A percentile compares a stretch with the other conserved stretches of the same genome.
Conservation (phyloP, 1,284 basidiomycete genomes). For the Ganoderma resinaceum region DNA sequence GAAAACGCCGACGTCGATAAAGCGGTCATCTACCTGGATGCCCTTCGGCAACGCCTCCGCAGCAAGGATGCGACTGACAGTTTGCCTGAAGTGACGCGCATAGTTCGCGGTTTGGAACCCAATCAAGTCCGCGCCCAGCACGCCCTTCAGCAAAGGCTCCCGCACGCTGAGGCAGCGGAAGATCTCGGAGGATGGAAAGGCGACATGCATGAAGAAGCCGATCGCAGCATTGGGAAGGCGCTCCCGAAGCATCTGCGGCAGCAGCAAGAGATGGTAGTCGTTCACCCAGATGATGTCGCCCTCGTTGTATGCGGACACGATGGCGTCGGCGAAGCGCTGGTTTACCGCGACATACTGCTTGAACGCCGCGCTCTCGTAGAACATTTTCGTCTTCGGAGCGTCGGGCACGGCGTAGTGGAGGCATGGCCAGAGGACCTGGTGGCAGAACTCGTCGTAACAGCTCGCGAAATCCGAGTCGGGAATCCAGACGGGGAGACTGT, state of each 20-base stretch:
- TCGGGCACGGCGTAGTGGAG: slow-evolving; percentile 89
- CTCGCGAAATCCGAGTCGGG: slow-evolving; percentile 77
- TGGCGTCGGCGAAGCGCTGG: slow-evolving; percentile 82
- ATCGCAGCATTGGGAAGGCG: slow-evolving; percentile 72
- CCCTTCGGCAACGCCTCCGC: slow-evolving; percentile 87
- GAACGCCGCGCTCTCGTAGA: slow-evolving; percentile 81
- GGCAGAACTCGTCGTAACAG: slow-evolving; percentile 89
- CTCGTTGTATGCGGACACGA: slow-evolving; percentile 75
- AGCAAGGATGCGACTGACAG: slow-evolving; percentile 81
- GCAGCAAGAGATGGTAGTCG: slow-evolving; percentile 88
- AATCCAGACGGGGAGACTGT: slow-evolving; percentile 82
- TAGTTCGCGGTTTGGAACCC: slow-evolving; percentile 90
- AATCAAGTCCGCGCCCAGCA: slow-evolving; percentile 77
- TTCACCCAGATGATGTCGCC: slow-evolving; percentile 90
- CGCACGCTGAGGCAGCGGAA: slow-evolving; percentile 84
- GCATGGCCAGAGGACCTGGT: slow-evolving; percentile 90
- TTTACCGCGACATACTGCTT: slow-evolving; percentile 86
- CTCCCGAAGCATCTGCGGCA: slow-evolving; percentile 77
- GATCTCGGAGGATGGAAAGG: slow-evolving; percentile 89
- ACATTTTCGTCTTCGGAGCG: slow-evolving; percentile 82
- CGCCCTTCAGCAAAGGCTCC: slow-evolving; percentile 69
- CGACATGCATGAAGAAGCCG: slow-evolving; percentile 90
- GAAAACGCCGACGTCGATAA: slow-evolving; percentile 87
- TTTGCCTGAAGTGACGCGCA: slow-evolving; percentile 83
- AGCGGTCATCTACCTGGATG: slow-evolving; percentile 69